Percentiles rank a stretch among this genome's conserved stretches.
These are phyloP conservation scores for Penicillium olsonii DNA, from an alignment of 2,329 filamentous ascomycete species.

Conservation along the genomic window DNA sequence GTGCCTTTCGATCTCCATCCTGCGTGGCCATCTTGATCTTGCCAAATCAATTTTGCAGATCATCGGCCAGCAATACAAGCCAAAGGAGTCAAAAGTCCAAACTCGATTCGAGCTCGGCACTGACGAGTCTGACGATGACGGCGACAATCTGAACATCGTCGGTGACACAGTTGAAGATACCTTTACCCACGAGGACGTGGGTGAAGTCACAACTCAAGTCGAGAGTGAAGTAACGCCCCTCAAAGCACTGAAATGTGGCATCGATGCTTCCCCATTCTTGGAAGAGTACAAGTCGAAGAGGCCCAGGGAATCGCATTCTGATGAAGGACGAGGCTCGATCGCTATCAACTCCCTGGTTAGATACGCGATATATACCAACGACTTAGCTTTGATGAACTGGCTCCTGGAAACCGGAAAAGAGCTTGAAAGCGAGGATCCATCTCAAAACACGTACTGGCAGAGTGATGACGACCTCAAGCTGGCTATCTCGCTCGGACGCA, in stretches of 20 bases:
- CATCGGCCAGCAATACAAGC: slow-evolving; percentile 66
- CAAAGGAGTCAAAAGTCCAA: slow-evolving; percentile 54
- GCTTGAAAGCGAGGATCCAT: slow-evolving; percentile 10
- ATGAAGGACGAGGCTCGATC: background rate
- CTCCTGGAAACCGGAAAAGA: slow-evolving; percentile 56
- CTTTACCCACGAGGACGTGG: slow-evolving; percentile 76
- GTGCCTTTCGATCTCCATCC: slow-evolving; percentile 69
- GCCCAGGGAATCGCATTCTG: background rate
- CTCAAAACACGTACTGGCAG: slow-evolving; percentile 6
- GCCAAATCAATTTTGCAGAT: slow-evolving; percentile 71
- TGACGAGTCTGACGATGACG: slow-evolving; percentile 31
- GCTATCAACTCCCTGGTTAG: slow-evolving; percentile 31
- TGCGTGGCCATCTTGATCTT: slow-evolving; percentile 64
- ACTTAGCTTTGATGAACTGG: slow-evolving; percentile 56
- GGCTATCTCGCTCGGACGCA: slow-evolving; percentile 46
- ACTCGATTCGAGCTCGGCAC: slow-evolving; percentile 32
- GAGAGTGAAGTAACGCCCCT: slow-evolving; percentile 63
- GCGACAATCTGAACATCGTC: slow-evolving; percentile 30
- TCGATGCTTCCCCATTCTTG: slow-evolving; percentile 31
- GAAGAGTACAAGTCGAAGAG: slow-evolving; percentile 2
- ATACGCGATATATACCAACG: slow-evolving; percentile 56
- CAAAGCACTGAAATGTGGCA: slow-evolving; percentile 50
- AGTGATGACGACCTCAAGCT: slow-evolving; percentile 34
- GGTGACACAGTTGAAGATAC: slow-evolving; percentile 63
- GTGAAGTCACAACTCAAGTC: slow-evolving; percentile 67